Percentiles rank a stretch among this genome's conserved stretches.
phyloP scores from a whole-genome alignment of 139 green algal genomes.

The Haematococcus sp. region DNA sequence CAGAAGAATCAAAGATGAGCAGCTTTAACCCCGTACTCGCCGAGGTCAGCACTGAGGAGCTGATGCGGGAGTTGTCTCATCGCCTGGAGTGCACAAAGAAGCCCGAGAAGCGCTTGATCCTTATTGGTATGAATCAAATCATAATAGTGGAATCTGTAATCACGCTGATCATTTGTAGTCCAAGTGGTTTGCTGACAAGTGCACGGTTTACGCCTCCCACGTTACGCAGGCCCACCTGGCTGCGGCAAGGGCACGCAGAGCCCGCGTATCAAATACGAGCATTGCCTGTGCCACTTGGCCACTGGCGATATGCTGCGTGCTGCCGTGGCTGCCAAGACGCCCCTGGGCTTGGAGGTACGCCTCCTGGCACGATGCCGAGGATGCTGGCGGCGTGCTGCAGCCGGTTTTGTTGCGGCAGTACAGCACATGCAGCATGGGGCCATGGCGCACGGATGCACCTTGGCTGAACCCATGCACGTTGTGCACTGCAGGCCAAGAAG shows the following conservation, averaged over 20 bases:
- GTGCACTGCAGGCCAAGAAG: constrained; percentile 82
- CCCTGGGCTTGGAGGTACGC: constrained; percentile 72
- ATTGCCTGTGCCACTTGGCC: constrained; percentile 97
- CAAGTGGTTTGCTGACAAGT: too few species aligned
- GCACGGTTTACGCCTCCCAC: too few species aligned
- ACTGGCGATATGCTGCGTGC: constrained; percentile 93
- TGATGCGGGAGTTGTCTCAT: constrained; percentile 87
- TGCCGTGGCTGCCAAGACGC: constrained; percentile 73
- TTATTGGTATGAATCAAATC: constrained; percentile 93
- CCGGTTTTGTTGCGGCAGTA: too few species aligned
- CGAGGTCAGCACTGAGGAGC: constrained; percentile 70
- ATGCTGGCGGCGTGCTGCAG: too few species aligned
- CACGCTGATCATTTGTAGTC: too few species aligned
- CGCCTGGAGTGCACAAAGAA: constrained; percentile 92
- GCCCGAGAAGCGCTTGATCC: constrained; percentile 91
- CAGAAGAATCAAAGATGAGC: too few species aligned
- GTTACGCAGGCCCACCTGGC: constrained; percentile 75
- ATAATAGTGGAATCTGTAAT: too few species aligned
- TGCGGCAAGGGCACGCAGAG: constrained; percentile 94
- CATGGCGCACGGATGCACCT: too few species aligned
- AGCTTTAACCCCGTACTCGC: constrained; percentile 30
- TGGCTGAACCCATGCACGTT: neutral
- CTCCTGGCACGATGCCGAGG: too few species aligned
- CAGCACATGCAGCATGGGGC: too few species aligned
- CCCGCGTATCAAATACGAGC: constrained; percentile 91